Base-by-base conservation (phyloP, 2,329 filamentous ascomycete species). In the Sordariomycetes sp. region DNA sequence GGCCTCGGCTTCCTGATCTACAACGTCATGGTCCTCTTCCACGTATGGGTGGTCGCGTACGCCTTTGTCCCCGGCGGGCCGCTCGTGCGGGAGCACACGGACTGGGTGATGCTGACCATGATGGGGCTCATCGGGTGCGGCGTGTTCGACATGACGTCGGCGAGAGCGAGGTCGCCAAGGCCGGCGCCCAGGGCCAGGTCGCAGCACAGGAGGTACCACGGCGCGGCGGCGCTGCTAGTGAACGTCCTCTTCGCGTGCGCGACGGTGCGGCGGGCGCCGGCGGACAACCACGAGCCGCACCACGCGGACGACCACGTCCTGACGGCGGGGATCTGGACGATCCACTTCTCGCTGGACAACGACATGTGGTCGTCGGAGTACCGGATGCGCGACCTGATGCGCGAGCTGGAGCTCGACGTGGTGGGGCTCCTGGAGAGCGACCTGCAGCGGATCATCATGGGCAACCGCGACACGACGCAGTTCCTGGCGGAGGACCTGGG, bases 301-400 rank as follows among this genome's bases (percentile, higher is more conserved):
- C 93, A 99, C 69, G 82, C 83, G 43, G 85, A 96, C 57, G 88
- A 92, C 62, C 94, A 94, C 64, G 76, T 95, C 57, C 80, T 97
- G 60, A 97, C 95, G 0, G 90, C 91, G 1, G 94, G 94, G 64
- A 97, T 99, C 70, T 99, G 94, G 94, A 99, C 94, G 0, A 92
- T 97, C 59, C 94, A 99, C 74, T 99, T 99, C 71, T 92, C 89
- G 16, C 83, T 99, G 22, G 94, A 99, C 74, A 97, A 99, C 66
- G 89, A 97, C 70, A 97, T 97, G 92, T 97, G 91, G 90, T 93
- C 90, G 11, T 96, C 93, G 0, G 94, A 99, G 72, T 85, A 89
- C 65, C 91, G 94, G 62, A 95, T 96, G 85, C 88, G 90, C 60
- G 87, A 97, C 75, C 78, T 96, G 16, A 87, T 96, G 72, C 86